A percentile compares a stretch with the other conserved stretches of the same genome.
phyloP scores from a whole-genome alignment of 2,329 filamentous ascomycete species.

The Penicillium crustosum region DNA sequence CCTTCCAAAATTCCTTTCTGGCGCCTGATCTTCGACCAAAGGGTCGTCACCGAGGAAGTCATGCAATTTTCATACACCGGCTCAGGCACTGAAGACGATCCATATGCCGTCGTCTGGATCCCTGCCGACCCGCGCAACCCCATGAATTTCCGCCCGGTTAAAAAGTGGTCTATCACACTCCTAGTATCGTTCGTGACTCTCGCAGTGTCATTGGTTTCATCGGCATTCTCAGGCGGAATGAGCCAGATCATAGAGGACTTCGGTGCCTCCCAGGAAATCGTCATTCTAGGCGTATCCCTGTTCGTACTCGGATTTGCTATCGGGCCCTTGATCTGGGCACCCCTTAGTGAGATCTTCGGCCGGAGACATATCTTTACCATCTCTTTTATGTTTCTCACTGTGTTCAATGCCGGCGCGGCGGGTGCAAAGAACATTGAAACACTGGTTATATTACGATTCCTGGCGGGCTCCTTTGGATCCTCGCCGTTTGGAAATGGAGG shows the following conservation, averaged over 20 bases:
- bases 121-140: conserved; percentile 67
- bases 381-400: conserved; percentile 52
- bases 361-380: conserved; percentile 47
- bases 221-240: conserved; percentile 47
- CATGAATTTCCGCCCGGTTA: conserved; percentile 54
- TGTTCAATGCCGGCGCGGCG: conserved; percentile 60
- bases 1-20: conserved; percentile 46
- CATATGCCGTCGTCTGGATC: conserved; percentile 68
- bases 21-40: conserved; percentile 58
- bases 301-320: conserved; percentile 63
- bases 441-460: conserved; percentile 64
- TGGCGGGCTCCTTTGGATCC: conserved; percentile 60
- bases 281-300: conserved; percentile 62
- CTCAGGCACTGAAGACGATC: conserved; percentile 64
- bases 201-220: conserved; percentile 67
- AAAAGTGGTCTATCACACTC: conserved; percentile 67
- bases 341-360: conserved; percentile 63
- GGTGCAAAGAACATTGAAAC: conserved; percentile 57
- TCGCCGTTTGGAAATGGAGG: conserved; percentile 49
- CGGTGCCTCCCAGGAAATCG: conserved; percentile 52
- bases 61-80: conserved; percentile 59
- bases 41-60: conserved; percentile 58
- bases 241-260: conserved; percentile 56
- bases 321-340: conserved; percentile 66
- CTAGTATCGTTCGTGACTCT: conserved; percentile 66